A percentile compares a stretch with the other conserved stretches of the same genome.
Evolutionary conservation across 2,329 filamentous ascomycete genomes (phyloP).

Genomic region (Leptographium lundbergii): DNA sequence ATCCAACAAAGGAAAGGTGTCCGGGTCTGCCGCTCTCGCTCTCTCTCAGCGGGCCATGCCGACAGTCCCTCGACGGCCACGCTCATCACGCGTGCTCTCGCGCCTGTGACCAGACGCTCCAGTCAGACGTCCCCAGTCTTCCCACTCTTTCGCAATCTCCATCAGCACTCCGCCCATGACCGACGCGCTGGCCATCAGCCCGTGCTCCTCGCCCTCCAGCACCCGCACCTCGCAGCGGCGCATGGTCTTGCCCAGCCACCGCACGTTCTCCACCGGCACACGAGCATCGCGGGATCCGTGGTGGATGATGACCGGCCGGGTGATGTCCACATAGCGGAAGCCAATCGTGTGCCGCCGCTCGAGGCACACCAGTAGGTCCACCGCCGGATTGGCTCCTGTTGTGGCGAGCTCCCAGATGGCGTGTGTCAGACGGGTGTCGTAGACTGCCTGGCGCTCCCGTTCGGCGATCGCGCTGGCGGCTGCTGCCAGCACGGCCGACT

Average conservation of each 20-base stretch:
- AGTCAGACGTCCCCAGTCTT: slow-evolving; percentile 63
- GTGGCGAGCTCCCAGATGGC: slow-evolving; percentile 92
- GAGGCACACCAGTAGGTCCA: slow-evolving; percentile 83
- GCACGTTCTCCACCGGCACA: slow-evolving; percentile 88
- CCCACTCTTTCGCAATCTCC: slow-evolving; percentile 91
- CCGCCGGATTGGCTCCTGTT: slow-evolving; percentile 81
- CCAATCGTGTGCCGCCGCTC: slow-evolving; percentile 86
- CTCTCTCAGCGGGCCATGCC: background rate
- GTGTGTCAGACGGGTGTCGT: slow-evolving; percentile 78
- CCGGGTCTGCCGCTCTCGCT: background rate
- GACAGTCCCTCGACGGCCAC: slow-evolving; percentile 14
- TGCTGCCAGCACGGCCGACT: slow-evolving; percentile 31
- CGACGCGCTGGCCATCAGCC: slow-evolving; percentile 82
- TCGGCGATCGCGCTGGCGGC: slow-evolving; percentile 52
- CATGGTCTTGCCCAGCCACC: slow-evolving; percentile 93
- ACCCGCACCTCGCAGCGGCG: slow-evolving; percentile 82
- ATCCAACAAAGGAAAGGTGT: background rate
- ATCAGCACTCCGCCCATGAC: slow-evolving; percentile 94
- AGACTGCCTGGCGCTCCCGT: slow-evolving; percentile 59
- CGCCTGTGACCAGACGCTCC: slow-evolving; percentile 14
- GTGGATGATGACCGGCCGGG: slow-evolving; percentile 79
- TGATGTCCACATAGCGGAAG: slow-evolving; percentile 95
- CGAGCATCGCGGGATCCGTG: slow-evolving; percentile 84
- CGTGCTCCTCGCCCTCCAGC: slow-evolving; percentile 83
- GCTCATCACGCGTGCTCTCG: slow-evolving; percentile 12